phyloP scores from a whole-genome alignment of 1,284 basidiomycete genomes.

The Tilletia walkeri region DNA sequence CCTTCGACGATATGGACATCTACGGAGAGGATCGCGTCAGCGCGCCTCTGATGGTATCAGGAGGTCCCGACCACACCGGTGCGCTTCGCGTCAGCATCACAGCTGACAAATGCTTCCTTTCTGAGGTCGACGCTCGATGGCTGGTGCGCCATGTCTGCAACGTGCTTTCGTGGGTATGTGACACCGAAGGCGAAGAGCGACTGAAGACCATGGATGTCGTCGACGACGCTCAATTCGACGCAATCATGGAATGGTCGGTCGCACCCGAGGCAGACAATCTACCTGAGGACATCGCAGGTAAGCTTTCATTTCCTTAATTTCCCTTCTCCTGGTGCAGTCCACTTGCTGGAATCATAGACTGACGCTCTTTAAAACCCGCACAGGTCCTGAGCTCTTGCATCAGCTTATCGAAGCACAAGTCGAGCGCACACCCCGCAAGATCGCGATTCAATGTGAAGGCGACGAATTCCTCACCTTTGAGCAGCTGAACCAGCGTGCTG shows the following conservation, averaged over 20 bases:
- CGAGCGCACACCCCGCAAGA: neutral
- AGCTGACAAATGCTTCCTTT: neutral
- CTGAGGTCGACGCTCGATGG: constrained; percentile 2
- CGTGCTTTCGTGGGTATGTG: neutral
- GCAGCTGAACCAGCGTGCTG: neutral
- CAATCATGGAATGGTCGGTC: constrained; percentile 1
- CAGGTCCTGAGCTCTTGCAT: too few relatives aligned
- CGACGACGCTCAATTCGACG: constrained; percentile 6
- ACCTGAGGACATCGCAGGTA: too few relatives aligned
- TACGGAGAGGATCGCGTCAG: neutral
- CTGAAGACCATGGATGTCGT: neutral
- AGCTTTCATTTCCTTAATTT: too few relatives aligned
- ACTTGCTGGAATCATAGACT: too few relatives aligned
- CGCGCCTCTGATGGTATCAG: neutral
- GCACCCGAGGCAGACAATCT: neutral
- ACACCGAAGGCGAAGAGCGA: constrained; percentile 3
- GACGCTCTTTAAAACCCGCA: too few relatives aligned
- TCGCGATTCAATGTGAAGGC: neutral
- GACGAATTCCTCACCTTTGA: constrained; percentile 3
- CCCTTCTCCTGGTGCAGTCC: too few relatives aligned
- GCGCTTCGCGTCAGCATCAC: neutral
- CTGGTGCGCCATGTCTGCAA: constrained; percentile 3
- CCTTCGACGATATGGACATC: constrained; percentile 3
- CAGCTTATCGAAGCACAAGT: neutral
- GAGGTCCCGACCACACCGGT: neutral